phyloP scores from a whole-genome alignment of 169 alveolate species.

The Cystoisospora suis region DNA sequence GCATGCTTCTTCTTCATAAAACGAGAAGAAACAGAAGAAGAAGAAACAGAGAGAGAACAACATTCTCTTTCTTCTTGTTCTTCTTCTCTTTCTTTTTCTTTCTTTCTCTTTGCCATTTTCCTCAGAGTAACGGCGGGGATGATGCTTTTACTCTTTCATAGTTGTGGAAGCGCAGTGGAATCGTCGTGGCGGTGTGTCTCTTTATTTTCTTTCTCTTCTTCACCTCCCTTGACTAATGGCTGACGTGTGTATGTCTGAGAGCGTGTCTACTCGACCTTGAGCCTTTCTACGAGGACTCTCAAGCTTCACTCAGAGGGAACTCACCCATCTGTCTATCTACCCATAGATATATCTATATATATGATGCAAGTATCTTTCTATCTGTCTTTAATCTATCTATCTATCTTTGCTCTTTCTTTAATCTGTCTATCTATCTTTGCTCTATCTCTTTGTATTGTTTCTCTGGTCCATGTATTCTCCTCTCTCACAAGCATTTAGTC shows the following conservation, averaged over 20 bases:
- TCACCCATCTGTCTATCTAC: background rate
- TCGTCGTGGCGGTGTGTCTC: background rate
- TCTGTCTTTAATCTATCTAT: background rate
- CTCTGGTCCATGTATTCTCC: background rate
- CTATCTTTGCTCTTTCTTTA: background rate
- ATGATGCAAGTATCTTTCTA: background rate
- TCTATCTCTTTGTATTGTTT: background rate
- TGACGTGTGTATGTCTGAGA: background rate
- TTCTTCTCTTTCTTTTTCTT: too few species aligned
- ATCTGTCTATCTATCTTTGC: background rate
- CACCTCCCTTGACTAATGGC: background rate
- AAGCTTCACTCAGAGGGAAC: background rate
- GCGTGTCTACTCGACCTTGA: background rate
- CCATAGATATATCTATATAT: background rate
- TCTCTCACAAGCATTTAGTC: background rate
- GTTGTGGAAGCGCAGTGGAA: background rate
- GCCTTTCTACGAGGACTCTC: background rate
- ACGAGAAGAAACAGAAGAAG: background rate
- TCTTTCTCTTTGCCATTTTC: too few species aligned
- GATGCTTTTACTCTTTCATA: background rate
- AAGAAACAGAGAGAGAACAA: background rate
- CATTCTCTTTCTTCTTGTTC: too few species aligned
- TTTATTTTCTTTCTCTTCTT: background rate
- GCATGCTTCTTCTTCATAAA: background rate
- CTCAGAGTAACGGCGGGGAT: too few species aligned